phyloP scores from a whole-genome alignment of 2,329 filamentous ascomycete genomes.

The Trichoderma sp. region DNA sequence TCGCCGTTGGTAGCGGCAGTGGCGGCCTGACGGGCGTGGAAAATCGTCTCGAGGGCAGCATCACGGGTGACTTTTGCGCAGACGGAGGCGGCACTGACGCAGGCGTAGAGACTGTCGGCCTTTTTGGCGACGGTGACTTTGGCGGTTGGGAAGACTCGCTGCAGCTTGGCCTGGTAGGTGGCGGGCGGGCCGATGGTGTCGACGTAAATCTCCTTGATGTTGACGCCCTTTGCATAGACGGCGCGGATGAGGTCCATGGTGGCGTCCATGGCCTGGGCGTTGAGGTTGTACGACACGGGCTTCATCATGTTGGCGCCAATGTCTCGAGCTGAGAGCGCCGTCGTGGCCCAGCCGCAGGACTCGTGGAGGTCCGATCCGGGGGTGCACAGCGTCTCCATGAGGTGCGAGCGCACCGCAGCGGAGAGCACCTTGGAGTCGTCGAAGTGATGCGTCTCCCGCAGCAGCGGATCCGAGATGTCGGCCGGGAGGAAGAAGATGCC shows the following conservation, averaged over 20 bases:
- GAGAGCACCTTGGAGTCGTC: slow-evolving; percentile 94
- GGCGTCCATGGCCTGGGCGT: slow-evolving; percentile 91
- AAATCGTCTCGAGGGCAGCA: slow-evolving; percentile 78
- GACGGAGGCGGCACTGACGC: slow-evolving; percentile 88
- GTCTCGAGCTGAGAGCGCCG: slow-evolving; percentile 76
- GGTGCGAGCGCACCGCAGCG: slow-evolving; percentile 67
- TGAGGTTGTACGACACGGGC: slow-evolving; percentile 76
- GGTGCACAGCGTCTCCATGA: slow-evolving; percentile 70
- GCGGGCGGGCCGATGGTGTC: slow-evolving; percentile 87
- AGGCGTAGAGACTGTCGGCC: slow-evolving; percentile 88
- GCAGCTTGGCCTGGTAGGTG: slow-evolving; percentile 79
- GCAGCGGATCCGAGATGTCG: slow-evolving; percentile 65
- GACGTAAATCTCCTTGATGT: slow-evolving; percentile 86
- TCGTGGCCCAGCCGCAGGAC: slow-evolving; percentile 77
- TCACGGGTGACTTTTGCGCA: slow-evolving; percentile 96
- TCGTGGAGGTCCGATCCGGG: slow-evolving; percentile 46
- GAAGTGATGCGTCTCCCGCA: slow-evolving; percentile 78
- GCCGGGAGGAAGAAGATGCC: slow-evolving; percentile 72
- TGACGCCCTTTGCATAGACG: slow-evolving; percentile 73
- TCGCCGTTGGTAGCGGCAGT: slow-evolving; percentile 31
- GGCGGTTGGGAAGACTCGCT: slow-evolving; percentile 75
- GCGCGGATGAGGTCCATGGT: slow-evolving; percentile 78
- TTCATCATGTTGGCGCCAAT: slow-evolving; percentile 77
- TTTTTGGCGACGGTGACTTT: slow-evolving; percentile 81
- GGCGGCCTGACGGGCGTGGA: slow-evolving; percentile 42